Evolutionary conservation across 352 stramenopile genomes (phyloP), one percentile per base, ranked within the genome.

Genomic region (Phytophthora cryptogea): DNA sequence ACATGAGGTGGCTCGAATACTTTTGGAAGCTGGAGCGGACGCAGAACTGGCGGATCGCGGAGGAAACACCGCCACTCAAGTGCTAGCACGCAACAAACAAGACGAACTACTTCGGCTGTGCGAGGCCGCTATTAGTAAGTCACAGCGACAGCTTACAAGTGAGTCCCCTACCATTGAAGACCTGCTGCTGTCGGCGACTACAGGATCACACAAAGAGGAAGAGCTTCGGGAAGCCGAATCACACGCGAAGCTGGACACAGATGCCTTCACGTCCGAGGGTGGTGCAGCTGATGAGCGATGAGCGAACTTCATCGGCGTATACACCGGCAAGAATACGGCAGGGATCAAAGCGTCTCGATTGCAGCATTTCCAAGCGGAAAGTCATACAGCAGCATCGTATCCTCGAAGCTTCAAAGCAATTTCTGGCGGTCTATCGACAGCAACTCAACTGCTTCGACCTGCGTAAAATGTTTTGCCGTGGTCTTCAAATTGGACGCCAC

Each of bases 21-120:
- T 90, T 2, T 39, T 88, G 4, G 53, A 67, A 41, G 62, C 64
- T 4, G 78, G 74, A 8, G 80, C 76, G 0, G 70, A 90, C 54
- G 66, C 70, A 40, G 59, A 65, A 35, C 33, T 86, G 4, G 53
- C 67, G 0, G 80, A 88, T 50, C 74, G 80, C 11, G 80, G 78
- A 4, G 70, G 65, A 4, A 88, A 79, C 3, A 76, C 76, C 0
- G 76, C 76, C 8, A 59, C 73, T 8, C 70, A 87, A 28, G 66
- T 88, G 26, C 57, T 90, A n/a, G 52, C 63, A 37, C 75, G 76
- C 8, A 72, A 76, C 28, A 83, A 84, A 53, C 63, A 80, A 55
- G 66, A 82, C 14, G 61, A 80, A 3, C 44, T 89, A n/a, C 46
- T 88, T 13, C 41, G 57, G 35, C 39, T 89, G 36, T 89, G 76